Conservation (phyloP, 192 early-diverging fungal species). For the Coemansia reversa region DNA sequence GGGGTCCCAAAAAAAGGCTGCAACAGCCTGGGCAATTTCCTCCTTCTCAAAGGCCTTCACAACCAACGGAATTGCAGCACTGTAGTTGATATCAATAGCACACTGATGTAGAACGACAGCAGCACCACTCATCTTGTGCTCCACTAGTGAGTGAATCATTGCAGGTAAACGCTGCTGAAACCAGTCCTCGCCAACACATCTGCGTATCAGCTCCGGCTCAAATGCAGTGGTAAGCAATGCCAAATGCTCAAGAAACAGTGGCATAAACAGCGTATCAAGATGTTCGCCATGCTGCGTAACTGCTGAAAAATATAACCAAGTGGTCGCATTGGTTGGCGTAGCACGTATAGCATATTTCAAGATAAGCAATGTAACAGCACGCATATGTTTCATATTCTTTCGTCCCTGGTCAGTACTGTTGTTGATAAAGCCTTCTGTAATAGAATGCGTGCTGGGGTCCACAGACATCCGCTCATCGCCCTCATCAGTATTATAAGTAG, state of each 20-base stretch:
- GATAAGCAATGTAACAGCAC: constrained; percentile 12
- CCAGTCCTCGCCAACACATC: constrained; percentile 20
- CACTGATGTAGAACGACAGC: constrained; percentile 40
- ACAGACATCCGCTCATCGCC: background rate
- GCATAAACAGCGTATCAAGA: constrained; percentile 7
- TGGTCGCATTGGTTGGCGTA: constrained; percentile 7
- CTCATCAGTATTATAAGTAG: background rate
- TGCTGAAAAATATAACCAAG: constrained; percentile 31
- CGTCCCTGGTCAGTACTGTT: constrained; percentile 12
- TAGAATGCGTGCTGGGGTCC: background rate
- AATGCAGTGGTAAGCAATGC: constrained; percentile 10
- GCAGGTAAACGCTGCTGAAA: constrained; percentile 17
- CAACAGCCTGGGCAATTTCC: constrained; percentile 22
- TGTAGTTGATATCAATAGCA: constrained; percentile 15
- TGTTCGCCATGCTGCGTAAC: constrained; percentile 8
- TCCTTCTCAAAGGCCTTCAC: constrained; percentile 34
- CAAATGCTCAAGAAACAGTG: constrained; percentile 29
- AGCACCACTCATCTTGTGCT: constrained; percentile 20
- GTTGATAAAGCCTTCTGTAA: constrained; percentile 10
- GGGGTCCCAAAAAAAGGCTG: constrained; percentile 44
- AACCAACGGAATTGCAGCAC: constrained; percentile 24
- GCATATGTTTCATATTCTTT: constrained; percentile 20
- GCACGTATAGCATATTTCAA: constrained; percentile 8
- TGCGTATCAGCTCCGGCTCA: constrained; percentile 9
- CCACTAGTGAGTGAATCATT: constrained; percentile 18